These are phyloP conservation scores for Tylopilus felleus DNA, from an alignment of 768 basidiomycete species.

Conservation along the genomic window DNA sequence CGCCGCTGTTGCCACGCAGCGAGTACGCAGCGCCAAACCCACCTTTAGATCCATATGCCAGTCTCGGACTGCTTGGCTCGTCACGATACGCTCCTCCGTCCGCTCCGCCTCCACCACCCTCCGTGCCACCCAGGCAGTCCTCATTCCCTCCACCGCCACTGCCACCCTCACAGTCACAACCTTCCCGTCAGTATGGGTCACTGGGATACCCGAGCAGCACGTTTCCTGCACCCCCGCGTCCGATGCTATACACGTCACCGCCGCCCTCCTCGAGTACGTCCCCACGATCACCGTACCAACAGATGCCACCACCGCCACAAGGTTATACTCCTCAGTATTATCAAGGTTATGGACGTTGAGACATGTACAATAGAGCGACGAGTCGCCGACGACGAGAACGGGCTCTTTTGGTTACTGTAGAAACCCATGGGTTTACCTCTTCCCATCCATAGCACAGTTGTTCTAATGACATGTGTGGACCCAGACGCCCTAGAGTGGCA, in stretches of 20 bases:
- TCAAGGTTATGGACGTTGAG: slow-evolving; percentile 31
- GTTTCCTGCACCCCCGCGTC: slow-evolving; percentile 30
- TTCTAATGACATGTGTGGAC: too few species aligned
- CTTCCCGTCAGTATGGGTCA: slow-evolving; percentile 18
- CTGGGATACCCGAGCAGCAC: slow-evolving; percentile 13
- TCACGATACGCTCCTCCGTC: slow-evolving; percentile 9
- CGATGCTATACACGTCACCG: slow-evolving; percentile 24
- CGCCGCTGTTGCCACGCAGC: slow-evolving; percentile 27
- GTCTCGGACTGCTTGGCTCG: slow-evolving; percentile 28
- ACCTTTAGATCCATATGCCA: slow-evolving; percentile 36
- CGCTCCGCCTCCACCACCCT: slow-evolving; percentile 21
- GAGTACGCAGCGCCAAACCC: slow-evolving; percentile 21
- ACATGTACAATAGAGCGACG: neutral
- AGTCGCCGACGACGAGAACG: neutral
- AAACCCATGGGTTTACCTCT: too few species aligned
- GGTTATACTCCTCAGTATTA: slow-evolving; percentile 29
- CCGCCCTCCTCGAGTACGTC: slow-evolving; percentile 12
- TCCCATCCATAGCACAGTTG: too few species aligned
- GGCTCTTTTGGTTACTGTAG: too few species aligned
- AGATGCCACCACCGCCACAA: slow-evolving; percentile 31
- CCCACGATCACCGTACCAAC: slow-evolving; percentile 25
- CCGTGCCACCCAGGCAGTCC: slow-evolving; percentile 24
- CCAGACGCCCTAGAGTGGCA: too few species aligned
- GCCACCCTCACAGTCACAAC: slow-evolving; percentile 19
- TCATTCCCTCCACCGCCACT: slow-evolving; percentile 17